Evolutionary conservation across 139 green algal species (phyloP).

Genomic region (Nannochloris sp.): DNA sequence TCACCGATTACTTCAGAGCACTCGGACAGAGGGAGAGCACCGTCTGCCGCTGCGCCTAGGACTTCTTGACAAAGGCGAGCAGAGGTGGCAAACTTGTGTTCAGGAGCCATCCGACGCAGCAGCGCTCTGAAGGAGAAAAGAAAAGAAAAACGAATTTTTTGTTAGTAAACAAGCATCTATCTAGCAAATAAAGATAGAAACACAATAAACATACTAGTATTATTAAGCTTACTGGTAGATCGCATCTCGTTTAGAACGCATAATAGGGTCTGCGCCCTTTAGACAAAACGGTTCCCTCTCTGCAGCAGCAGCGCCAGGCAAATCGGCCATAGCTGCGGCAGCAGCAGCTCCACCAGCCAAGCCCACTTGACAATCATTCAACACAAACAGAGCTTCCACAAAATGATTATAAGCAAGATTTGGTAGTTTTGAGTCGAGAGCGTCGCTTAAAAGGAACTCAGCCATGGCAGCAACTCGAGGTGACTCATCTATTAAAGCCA

Average conservation of each 20-base stretch:
- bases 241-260: conserved; percentile 21
- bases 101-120: conserved; percentile 65
- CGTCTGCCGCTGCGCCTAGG: conserved; percentile 62
- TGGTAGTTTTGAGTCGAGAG: conserved; percentile 45
- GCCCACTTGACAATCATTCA: conserved; percentile 60
- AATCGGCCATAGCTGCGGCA: not conserved
- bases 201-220: not conserved
- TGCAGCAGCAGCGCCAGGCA: not conserved
- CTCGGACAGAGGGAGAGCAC: conserved; percentile 52
- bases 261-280: conserved; percentile 17
- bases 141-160: not conserved
- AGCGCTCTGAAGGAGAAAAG: conserved; percentile 33
- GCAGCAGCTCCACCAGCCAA: conserved; percentile 19
- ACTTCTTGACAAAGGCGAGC: conserved; percentile 65
- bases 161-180: not conserved
- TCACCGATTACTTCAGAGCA: conserved; percentile 67
- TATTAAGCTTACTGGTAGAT: conserved; percentile 34
- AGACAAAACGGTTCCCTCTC: conserved; percentile 14
- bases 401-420: conserved; percentile 90
- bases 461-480: conserved; percentile 30
- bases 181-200: not conserved
- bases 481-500: conserved; percentile 72
- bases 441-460: conserved; percentile 41
- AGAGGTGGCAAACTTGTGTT: conserved; percentile 70
- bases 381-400: conserved; percentile 76